Evolutionary conservation across 2,329 filamentous ascomycete species (phyloP).

Genomic region (Ceratocystis cubensis): DNA sequence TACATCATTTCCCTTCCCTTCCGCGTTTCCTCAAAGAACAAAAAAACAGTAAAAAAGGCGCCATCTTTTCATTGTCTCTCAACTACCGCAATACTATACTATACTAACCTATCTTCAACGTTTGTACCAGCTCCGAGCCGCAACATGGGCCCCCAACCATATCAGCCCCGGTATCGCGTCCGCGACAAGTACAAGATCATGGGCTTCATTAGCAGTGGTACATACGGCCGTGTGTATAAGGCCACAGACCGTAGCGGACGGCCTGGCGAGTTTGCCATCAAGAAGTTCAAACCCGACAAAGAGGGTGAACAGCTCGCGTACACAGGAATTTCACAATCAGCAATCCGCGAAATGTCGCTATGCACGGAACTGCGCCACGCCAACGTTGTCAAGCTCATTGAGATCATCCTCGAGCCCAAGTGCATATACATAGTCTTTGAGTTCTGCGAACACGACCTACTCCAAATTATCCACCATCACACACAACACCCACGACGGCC

Average conservation of each 20-base stretch:
- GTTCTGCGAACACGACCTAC: constrained; percentile 90
- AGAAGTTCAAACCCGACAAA: constrained; percentile 99
- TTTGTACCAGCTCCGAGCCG: neutral
- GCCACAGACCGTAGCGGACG: constrained; percentile 58
- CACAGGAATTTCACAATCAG: constrained; percentile 93
- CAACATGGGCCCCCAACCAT: constrained; percentile 27
- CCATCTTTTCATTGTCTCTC: too few species aligned
- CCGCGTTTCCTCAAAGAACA: too few species aligned
- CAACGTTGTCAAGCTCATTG: constrained; percentile 81
- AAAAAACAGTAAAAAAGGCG: too few species aligned
- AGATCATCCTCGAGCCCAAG: constrained; percentile 96
- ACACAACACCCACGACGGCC: constrained; percentile 77
- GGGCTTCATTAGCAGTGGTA: constrained; percentile 95
- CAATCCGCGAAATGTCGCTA: constrained; percentile 91
- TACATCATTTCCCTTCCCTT: too few species aligned
- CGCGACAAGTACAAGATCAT: constrained; percentile 91
- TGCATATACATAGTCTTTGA: constrained; percentile 99
- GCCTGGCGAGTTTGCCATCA: constrained; percentile 86
- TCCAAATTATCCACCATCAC: constrained; percentile 98
- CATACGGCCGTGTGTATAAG: constrained; percentile 97
- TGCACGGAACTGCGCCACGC: constrained; percentile 82
- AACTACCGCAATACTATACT: neutral
- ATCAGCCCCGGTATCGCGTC: constrained; percentile 72
- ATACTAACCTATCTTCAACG: neutral
- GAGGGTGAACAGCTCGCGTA: constrained; percentile 91